These are phyloP conservation scores for Diaporthe aspalathi DNA, from an alignment of 2,329 filamentous ascomycete species.

Conservation along the genomic window DNA sequence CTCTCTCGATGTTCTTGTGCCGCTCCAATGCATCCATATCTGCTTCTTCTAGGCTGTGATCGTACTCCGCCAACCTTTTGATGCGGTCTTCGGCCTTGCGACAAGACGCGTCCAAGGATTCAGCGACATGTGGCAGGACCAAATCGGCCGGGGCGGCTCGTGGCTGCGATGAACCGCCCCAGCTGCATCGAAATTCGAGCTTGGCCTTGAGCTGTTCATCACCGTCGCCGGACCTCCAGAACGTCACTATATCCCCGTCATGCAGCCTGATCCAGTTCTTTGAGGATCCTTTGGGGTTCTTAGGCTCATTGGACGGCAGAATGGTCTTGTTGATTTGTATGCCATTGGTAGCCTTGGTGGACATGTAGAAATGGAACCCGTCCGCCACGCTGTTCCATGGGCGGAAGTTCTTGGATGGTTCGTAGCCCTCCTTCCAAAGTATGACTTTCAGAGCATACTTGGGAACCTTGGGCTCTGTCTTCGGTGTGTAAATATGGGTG, in stretches of 20 bases:
- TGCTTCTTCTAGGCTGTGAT: slow-evolving; percentile 56
- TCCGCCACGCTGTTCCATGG: slow-evolving; percentile 65
- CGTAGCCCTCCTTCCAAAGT: slow-evolving; percentile 77
- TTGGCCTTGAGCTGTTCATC: slow-evolving; percentile 53
- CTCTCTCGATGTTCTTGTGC: slow-evolving; percentile 54
- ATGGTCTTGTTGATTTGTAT: slow-evolving; percentile 81
- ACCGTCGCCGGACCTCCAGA: slow-evolving; percentile 67
- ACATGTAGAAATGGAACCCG: slow-evolving; percentile 77
- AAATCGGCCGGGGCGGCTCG: slow-evolving; percentile 50
- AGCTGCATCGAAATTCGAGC: slow-evolving; percentile 65
- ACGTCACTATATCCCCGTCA: slow-evolving; percentile 79
- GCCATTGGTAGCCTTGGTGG: slow-evolving; percentile 80
- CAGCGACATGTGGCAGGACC: slow-evolving; percentile 54
- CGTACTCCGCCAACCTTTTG: slow-evolving; percentile 53
- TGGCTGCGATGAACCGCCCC: slow-evolving; percentile 63
- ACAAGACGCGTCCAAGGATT: slow-evolving; percentile 62
- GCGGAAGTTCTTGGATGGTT: slow-evolving; percentile 64
- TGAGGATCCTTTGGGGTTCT: slow-evolving; percentile 66
- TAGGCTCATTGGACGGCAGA: slow-evolving; percentile 67
- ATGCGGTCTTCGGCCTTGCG: slow-evolving; percentile 58
- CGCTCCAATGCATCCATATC: slow-evolving; percentile 58
- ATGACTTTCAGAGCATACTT: slow-evolving; percentile 84
- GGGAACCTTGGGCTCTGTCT: slow-evolving; percentile 77
- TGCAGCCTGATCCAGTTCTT: slow-evolving; percentile 75
- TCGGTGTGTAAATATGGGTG: slow-evolving; percentile 73